Percentiles rank a stretch among this genome's conserved stretches.
Conservation (phyloP, 2,329 filamentous ascomycete species). For the Orbilia brochopaga region DNA sequence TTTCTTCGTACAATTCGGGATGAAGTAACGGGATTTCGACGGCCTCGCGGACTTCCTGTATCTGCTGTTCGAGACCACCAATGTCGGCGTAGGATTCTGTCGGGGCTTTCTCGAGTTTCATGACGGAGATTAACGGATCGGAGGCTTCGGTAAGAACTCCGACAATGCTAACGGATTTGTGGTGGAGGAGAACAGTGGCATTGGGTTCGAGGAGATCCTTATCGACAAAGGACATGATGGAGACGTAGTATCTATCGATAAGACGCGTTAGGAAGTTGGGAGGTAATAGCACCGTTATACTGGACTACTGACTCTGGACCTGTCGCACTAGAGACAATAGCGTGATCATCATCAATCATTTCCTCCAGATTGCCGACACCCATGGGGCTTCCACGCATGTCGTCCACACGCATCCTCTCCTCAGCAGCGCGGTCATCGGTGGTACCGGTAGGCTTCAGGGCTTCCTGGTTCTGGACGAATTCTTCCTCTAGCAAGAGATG, state of each 20-base stretch:
- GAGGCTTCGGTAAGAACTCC: constrained; percentile 96
- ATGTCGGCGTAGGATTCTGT: constrained; percentile 99
- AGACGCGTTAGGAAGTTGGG: constrained; percentile 3
- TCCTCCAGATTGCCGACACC: constrained; percentile 96
- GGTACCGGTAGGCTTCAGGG: constrained; percentile 77
- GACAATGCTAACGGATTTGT: constrained; percentile 97
- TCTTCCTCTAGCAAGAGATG: constrained; percentile 96
- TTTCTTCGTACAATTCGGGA: constrained; percentile 97
- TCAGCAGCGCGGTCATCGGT: constrained; percentile 84
- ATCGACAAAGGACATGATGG: constrained; percentile 99
- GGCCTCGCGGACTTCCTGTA: constrained; percentile 96
- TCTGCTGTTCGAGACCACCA: constrained; percentile 91
- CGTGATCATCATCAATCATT: constrained; percentile 98
- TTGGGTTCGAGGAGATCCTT: constrained; percentile 97
- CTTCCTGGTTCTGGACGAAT: constrained; percentile 98
- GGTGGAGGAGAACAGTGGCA: constrained; percentile 90
- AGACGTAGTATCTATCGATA: constrained; percentile 71
- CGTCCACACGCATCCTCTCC: constrained; percentile 91
- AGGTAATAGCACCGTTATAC: background rate
- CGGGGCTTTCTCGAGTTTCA: constrained; percentile 99
- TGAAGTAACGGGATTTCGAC: constrained; percentile 94
- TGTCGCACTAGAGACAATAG: constrained; percentile 95
- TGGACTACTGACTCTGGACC: constrained; percentile 86
- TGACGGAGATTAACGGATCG: constrained; percentile 93
- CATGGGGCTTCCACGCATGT: constrained; percentile 99